phyloP scores from a whole-genome alignment of 305 asterid genomes.

The Rubia occidens region DNA sequence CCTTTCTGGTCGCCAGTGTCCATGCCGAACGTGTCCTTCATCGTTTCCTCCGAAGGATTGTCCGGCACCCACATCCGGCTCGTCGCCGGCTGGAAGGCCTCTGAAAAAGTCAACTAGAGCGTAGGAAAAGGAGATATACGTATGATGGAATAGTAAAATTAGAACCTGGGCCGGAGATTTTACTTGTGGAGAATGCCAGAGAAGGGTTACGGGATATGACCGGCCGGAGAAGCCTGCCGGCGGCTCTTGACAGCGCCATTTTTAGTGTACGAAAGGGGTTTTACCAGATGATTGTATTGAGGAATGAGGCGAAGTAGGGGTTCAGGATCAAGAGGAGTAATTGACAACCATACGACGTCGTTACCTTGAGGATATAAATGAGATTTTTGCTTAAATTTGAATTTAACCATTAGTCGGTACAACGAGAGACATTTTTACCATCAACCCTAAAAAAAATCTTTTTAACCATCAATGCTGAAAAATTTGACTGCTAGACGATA shows the following conservation, averaged over 20 bases:
- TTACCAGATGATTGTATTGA: neutral
- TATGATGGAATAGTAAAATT: neutral
- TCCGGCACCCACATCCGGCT: constrained; percentile 25
- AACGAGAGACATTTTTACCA: too few relatives aligned
- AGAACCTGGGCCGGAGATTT: neutral
- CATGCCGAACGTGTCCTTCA: constrained; percentile 41
- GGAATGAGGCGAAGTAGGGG: neutral
- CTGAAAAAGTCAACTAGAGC: constrained; percentile 19
- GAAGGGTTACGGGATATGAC: neutral
- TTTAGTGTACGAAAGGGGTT: neutral
- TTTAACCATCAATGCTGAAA: too few relatives aligned
- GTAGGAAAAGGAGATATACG: neutral
- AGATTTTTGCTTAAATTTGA: too few relatives aligned
- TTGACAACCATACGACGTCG: neutral
- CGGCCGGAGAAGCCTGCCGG: constrained; percentile 3
- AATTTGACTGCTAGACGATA: too few relatives aligned
- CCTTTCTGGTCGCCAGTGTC: constrained; percentile 69
- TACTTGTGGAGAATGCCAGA: constrained; percentile 3
- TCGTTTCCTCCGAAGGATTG: constrained; percentile 31
- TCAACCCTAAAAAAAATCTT: too few relatives aligned
- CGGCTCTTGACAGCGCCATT: constrained; percentile 10
- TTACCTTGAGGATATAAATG: neutral
- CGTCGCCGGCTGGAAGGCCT: constrained; percentile 23
- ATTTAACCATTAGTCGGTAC: too few relatives aligned
- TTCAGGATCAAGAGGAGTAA: neutral